Evolutionary conservation across 2,329 filamentous ascomycete genomes (phyloP), one percentile per base, ranked within the genome.

Genomic region (Metarhizium album): DNA sequence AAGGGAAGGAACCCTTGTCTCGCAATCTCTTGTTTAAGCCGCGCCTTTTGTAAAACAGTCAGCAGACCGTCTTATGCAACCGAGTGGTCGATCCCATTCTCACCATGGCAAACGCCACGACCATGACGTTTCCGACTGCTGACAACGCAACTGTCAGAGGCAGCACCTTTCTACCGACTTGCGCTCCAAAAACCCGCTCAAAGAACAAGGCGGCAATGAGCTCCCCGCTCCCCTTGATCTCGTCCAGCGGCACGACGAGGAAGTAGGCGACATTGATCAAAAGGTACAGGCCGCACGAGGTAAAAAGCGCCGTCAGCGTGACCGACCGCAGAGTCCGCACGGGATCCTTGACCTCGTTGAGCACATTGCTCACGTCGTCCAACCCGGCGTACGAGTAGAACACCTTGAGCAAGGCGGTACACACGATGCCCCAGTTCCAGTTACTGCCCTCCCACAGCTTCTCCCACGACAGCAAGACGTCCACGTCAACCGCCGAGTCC

Each of bases 21-120:
- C 2, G 84, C 84, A 49, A 88, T 80, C 61, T 88, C 84, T 60
- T 87, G 83, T 57, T 87, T 87, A 2, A 86, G 66, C 2, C 84
- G 78, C 4, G 83, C 78, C 80, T 85, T 52, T 18, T 1, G 27
- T 23, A 13, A 11, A 24, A n/a, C n/a, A 27, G 24, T 46, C 23
- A 46, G 31, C 3, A 6, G 22, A 22, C 9, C 5, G 16, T 37
- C n/a, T n/a, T n/a, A n/a, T n/a, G n/a, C n/a, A n/a, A n/a, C n/a
- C n/a, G n/a, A n/a, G n/a, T n/a, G n/a, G 37, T 27, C 22, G 16
- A 14, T n/a, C 7, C 2, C n/a, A 42, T 40, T 50, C 74, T 58
- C 70, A 84, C 83, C 63, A 83, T 64, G 1, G 82, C 74, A 62
- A 87, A 88, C 0, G 81, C 80, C 2, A 85, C 82, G 0, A 86